Evolutionary conservation across 352 stramenopile species (phyloP).

Genomic region (Pilasporangium apinafurcum): DNA sequence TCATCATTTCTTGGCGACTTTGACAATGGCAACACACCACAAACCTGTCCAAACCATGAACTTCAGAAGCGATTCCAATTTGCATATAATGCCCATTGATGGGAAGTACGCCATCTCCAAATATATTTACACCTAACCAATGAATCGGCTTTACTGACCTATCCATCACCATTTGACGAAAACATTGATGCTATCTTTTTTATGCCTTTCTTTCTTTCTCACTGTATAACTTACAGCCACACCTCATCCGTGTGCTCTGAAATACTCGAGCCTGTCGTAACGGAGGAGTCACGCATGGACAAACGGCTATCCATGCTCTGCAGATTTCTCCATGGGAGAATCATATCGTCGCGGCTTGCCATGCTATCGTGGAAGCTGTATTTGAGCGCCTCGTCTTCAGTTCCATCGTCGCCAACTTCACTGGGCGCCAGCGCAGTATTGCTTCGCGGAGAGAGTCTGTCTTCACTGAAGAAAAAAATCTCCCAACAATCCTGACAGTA

Average conservation of each 20-base stretch:
- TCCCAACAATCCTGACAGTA: slow-evolving; percentile 79
- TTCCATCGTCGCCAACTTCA: slow-evolving; percentile 4
- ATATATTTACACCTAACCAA: no score
- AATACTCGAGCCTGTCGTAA: slow-evolving; percentile 42
- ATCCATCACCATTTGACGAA: no score
- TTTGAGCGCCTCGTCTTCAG: slow-evolving; percentile 44
- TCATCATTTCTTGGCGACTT: no score
- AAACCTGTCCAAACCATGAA: no score
- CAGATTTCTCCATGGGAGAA: slow-evolving; percentile 48
- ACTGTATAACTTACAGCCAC: slow-evolving; percentile 9
- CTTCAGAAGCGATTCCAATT: no score
- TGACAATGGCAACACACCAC: no score
- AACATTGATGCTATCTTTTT: no score
- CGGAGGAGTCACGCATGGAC: slow-evolving; percentile 52
- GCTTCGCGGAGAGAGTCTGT: slow-evolving; percentile 8
- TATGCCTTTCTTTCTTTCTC: no score
- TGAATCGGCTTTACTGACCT: no score
- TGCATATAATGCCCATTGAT: no score
- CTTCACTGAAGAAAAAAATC: slow-evolving; percentile 62
- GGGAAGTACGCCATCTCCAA: no score
- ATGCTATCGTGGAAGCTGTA: slow-evolving; percentile 78
- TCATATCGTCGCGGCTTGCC: slow-evolving; percentile 41
- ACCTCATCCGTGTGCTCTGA: slow-evolving; percentile 23
- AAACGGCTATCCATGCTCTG: slow-evolving; percentile 30
- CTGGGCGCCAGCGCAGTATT: slow-evolving; percentile 7